A percentile compares a stretch with the other conserved stretches of the same genome.
These are phyloP conservation scores for Xylaria telfairii DNA, from an alignment of 495 filamentous ascomycete species.

Conservation along the genomic window DNA sequence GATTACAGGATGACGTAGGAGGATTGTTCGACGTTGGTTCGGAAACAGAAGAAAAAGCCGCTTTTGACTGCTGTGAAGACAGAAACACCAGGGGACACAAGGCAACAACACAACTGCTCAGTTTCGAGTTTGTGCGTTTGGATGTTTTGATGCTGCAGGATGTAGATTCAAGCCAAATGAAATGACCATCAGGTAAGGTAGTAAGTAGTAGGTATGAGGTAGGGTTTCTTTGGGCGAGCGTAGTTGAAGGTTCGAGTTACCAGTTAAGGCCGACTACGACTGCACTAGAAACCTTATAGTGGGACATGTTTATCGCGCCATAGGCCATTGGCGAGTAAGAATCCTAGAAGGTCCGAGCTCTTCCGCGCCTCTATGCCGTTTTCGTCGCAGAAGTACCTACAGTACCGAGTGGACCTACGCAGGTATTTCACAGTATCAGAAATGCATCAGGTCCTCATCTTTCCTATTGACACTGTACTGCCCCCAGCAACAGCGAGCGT, in stretches of 20 bases:
- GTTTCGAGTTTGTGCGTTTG: no score
- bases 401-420: not conserved
- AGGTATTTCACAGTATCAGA: not conserved
- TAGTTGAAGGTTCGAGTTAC: not conserved
- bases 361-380: not conserved
- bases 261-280: slow-evolving; percentile 2
- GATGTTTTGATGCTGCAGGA: not conserved
- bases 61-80: not conserved
- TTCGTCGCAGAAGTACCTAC: not conserved
- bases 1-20: slow-evolving; percentile 20
- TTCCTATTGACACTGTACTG: not conserved
- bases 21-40: not conserved
- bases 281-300: not conserved
- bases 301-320: slow-evolving; percentile 12
- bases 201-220: no score
- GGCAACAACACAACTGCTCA: not conserved
- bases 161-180: not conserved
- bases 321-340: slow-evolving; percentile 24
- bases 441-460: not conserved
- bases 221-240: not conserved
- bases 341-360: slow-evolving; percentile 17
- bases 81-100: not conserved
- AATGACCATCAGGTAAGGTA: no score
- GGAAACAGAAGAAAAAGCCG: not conserved
- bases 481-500: not conserved